A percentile compares a stretch with the other conserved stretches of the same genome.
Conservation (phyloP, 2,329 filamentous ascomycete species). For the Sclerotinia spermophila region DNA sequence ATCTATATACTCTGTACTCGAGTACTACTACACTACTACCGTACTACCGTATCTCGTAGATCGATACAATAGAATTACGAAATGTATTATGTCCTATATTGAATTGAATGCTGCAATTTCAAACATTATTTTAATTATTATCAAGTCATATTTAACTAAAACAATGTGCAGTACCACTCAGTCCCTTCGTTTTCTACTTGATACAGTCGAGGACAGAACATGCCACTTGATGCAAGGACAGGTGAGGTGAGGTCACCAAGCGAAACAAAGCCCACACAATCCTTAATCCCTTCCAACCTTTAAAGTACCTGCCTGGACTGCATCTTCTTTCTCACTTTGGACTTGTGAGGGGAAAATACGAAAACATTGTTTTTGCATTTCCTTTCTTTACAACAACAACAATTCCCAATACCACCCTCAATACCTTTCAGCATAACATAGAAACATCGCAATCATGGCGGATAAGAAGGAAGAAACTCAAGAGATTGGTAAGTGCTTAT, state of each 20-base stretch:
- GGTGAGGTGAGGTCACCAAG: conserved; percentile 16
- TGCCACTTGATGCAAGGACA: no score
- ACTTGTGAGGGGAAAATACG: conserved; percentile 6
- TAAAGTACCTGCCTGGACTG: not conserved
- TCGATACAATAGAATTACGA: no score
- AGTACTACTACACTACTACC: no score
- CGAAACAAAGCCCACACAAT: conserved; percentile 13
- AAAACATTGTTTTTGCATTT: not conserved
- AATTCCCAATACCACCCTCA: not conserved
- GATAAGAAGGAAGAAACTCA: conserved; percentile 41
- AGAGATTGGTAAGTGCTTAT: conserved; percentile 41
- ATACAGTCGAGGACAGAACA: not conserved
- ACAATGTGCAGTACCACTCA: no score
- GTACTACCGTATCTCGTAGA: no score
- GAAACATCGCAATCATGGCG: conserved; percentile 37
- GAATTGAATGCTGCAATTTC: no score
- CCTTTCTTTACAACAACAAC: not conserved
- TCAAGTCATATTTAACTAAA: no score
- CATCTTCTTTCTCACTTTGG: not conserved
- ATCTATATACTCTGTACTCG: no score
- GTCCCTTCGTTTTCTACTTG: no score
- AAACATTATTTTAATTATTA: not conserved
- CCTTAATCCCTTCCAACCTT: not conserved
- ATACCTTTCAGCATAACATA: not conserved
- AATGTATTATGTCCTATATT: no score